Evolutionary conservation across 2,329 filamentous ascomycete species (phyloP).

Genomic region (Aspergillus sp.): DNA sequence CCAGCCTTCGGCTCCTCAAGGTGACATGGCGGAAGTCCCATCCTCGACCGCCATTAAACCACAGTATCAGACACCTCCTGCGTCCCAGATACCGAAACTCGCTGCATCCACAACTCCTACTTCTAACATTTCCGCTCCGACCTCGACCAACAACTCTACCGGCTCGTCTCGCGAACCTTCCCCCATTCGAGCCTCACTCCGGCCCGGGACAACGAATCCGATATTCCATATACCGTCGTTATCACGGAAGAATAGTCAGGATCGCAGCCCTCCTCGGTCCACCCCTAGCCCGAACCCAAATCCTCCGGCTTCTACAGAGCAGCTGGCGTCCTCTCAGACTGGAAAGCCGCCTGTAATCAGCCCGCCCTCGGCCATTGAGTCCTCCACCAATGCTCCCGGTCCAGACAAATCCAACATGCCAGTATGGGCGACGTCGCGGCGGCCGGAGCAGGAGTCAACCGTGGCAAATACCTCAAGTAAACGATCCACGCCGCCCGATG

Average conservation of each 20-base stretch:
- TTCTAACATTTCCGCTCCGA: slow-evolving; percentile 21
- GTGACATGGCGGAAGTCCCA: slow-evolving; percentile 22
- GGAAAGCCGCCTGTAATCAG: slow-evolving; percentile 57
- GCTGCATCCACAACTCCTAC: slow-evolving; percentile 15
- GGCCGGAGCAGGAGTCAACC: slow-evolving; percentile 21
- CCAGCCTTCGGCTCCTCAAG: slow-evolving; percentile 21
- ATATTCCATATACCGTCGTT: slow-evolving; percentile 36
- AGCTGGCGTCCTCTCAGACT: slow-evolving; percentile 60
- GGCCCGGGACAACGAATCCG: slow-evolving; percentile 23
- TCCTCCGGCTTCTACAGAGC: slow-evolving; percentile 54
- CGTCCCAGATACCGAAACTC: slow-evolving; percentile 28
- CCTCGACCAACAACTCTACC: slow-evolving; percentile 39
- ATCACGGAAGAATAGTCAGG: slow-evolving; percentile 60
- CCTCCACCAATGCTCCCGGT: slow-evolving; percentile 52
- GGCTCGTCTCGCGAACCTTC: slow-evolving; percentile 44
- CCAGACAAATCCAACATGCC: slow-evolving; percentile 54
- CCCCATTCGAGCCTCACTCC: slow-evolving; percentile 30
- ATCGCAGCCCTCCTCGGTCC: slow-evolving; percentile 54
- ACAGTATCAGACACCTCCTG: slow-evolving; percentile 15
- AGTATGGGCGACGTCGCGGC: slow-evolving; percentile 24
- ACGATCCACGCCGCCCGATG: slow-evolving; percentile 20
- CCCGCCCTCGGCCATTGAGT: slow-evolving; percentile 51
- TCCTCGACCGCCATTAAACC: slow-evolving; percentile 19
- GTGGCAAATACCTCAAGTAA: slow-evolving; percentile 33
- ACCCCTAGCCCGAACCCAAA: slow-evolving; percentile 33